Evolutionary conservation across 306 rosid species (phyloP), one percentile per base, ranked within the genome.

Genomic region (Castanea mollissima): DNA sequence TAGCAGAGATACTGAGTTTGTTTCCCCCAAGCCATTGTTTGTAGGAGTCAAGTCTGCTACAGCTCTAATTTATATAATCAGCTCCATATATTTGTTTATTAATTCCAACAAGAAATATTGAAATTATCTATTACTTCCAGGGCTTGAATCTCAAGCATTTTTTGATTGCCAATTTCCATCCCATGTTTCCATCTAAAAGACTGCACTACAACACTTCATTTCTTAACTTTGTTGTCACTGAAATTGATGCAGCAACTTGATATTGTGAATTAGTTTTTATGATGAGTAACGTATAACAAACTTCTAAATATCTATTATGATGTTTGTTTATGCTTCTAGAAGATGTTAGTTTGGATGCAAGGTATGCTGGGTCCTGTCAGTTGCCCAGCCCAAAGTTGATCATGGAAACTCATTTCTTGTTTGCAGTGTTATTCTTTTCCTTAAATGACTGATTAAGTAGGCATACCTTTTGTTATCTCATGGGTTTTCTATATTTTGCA

Each of bases 401-500:
- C 8, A 68, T 32, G 14, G 46, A 34, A 67, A 67, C 51, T n/a
- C 72, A 68, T 38, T 21, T 41, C 10, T 5, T 18, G 52, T 35
- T 35, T n/a, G 5, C 38, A 6, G 20, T 65, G 34, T 32, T 31
- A 64, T 34, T 68, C 41, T 35, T 68, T 49, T 68, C 72, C 72
- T 35, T 68, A 19, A 68, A 35, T 31, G n/a, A 11, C 13, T 23
- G 13, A 68, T 35, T 6, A n/a, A 14, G 27, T 19, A 68, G 25
- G 54, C 15, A 35, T 19, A 49, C 52, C 72, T 8, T 64, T 82
- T 20, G 71, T 75, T 23, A 31, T 80, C 83, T 83, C 49, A 78
- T 62, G 49, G 21, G 41, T 21, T 41, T 38, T 69, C 67, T 60
- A 73, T 82, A 65, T 29, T 31, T 60, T 85, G 73, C 82, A 93